phyloP scores from a whole-genome alignment of 768 basidiomycete genomes.

The Lactarius quietus region DNA sequence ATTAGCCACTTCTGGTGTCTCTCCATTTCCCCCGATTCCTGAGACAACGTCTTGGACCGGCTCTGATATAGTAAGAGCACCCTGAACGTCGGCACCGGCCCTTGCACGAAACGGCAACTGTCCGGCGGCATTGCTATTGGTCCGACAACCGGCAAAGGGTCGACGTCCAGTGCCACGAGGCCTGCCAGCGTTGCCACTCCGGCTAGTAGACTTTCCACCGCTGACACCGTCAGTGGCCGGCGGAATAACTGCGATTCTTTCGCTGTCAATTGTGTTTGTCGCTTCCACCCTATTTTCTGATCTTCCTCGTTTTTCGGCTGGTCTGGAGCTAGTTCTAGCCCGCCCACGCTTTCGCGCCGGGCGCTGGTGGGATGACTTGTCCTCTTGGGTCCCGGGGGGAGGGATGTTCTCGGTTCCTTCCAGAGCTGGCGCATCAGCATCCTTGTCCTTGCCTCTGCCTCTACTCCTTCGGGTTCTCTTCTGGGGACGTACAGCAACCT shows the following conservation, averaged over 20 bases:
- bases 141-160: background rate
- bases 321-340: background rate
- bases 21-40: background rate
- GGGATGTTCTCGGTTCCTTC: constrained; percentile 12
- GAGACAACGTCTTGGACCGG: background rate
- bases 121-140: background rate
- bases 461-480: constrained; percentile 2
- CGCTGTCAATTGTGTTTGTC: background rate
- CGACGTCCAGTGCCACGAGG: background rate
- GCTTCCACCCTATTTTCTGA: background rate
- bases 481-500: background rate
- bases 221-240: background rate
- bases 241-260: background rate
- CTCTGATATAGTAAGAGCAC: background rate
- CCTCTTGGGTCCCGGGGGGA: constrained; percentile 7
- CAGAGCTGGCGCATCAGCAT: background rate
- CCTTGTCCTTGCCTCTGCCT: constrained; percentile 10
- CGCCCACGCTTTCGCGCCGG: background rate
- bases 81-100: background rate
- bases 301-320: constrained; percentile 3
- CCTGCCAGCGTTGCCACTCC: background rate
- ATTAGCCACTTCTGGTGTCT: constrained; percentile 9
- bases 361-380: background rate
- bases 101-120: background rate
- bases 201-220: background rate